Percentiles rank a stretch among this genome's conserved stretches.
Conservation (phyloP, 2,329 filamentous ascomycete species). For the Aurifilum marmelostoma region DNA sequence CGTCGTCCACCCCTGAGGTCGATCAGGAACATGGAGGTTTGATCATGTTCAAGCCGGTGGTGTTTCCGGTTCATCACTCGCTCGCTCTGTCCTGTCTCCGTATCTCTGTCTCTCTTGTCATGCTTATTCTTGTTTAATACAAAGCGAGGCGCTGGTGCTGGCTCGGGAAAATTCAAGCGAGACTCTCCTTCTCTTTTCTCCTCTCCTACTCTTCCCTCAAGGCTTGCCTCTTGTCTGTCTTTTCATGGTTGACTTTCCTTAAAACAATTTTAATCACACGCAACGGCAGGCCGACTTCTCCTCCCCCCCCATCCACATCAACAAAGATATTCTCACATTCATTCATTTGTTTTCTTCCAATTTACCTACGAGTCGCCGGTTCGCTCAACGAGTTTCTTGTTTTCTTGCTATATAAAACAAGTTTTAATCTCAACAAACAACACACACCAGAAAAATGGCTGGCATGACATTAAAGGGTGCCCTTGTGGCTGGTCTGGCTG, state of each 20-base stretch:
- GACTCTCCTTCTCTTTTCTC: slow-evolving; percentile 31
- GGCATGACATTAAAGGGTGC: slow-evolving; percentile 48
- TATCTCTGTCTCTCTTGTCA: background rate
- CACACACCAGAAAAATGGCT: slow-evolving; percentile 46
- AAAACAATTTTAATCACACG: slow-evolving; percentile 38
- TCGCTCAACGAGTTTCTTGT: slow-evolving; percentile 32
- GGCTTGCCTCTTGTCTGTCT: slow-evolving; percentile 26
- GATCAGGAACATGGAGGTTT: slow-evolving; percentile 30
- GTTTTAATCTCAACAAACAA: background rate
- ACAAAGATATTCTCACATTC: slow-evolving; percentile 25
- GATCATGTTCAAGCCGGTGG: slow-evolving; percentile 18
- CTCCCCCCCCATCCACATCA: slow-evolving; percentile 37
- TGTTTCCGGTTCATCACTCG: slow-evolving; percentile 30
- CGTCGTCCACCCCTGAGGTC: slow-evolving; percentile 12
- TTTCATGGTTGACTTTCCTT: slow-evolving; percentile 32
- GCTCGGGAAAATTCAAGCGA: slow-evolving; percentile 41
- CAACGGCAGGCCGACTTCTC: slow-evolving; percentile 47
- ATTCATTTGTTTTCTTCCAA: slow-evolving; percentile 24
- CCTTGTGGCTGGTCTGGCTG: slow-evolving; percentile 49
- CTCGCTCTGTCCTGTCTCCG: slow-evolving; percentile 33
- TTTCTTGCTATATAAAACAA: slow-evolving; percentile 27
- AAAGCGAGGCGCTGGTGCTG: slow-evolving; percentile 59
- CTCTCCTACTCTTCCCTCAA: slow-evolving; percentile 17
- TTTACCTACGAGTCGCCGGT: slow-evolving; percentile 26
- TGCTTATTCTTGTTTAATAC: slow-evolving; percentile 31